Conservation (phyloP, 306 rosid species). For the Quercus dentata region DNA sequence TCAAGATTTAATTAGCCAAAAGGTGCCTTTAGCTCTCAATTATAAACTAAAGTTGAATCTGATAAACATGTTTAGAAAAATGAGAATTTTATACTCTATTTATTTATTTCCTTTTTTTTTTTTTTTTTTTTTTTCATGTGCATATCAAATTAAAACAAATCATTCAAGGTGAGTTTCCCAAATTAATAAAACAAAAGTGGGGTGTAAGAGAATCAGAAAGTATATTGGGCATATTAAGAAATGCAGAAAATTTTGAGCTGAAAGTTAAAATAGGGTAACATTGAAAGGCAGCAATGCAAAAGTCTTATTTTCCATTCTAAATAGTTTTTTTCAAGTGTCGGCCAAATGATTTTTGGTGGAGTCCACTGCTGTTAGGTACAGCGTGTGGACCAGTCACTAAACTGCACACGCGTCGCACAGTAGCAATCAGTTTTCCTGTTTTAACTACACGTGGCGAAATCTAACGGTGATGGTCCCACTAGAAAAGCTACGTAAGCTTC, state of each 20-base stretch:
- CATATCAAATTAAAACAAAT: too few species aligned
- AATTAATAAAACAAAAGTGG: not conserved
- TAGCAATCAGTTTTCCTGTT: not conserved
- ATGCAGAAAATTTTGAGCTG: not conserved
- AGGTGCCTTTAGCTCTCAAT: too few species aligned
- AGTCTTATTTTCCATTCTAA: not conserved
- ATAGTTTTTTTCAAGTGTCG: constrained; percentile 35
- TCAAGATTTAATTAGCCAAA: too few species aligned
- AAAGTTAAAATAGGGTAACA: not conserved
- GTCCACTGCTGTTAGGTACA: constrained; percentile 7
- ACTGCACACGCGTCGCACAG: constrained; percentile 32
- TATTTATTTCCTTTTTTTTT: too few species aligned
- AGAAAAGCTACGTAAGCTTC: not conserved
- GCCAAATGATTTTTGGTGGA: constrained; percentile 18
- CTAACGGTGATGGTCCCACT: not conserved
- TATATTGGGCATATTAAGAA: not conserved
- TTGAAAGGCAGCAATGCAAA: constrained; percentile 9
- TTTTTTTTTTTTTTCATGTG: too few species aligned
- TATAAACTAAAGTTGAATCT: too few species aligned
- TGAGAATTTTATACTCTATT: too few species aligned
- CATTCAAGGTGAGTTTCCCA: too few species aligned
- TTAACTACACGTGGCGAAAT: constrained; percentile 29
- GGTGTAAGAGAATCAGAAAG: not conserved
- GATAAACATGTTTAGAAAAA: too few species aligned
- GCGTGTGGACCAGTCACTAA: constrained; percentile 10